A percentile compares a stretch with the other conserved stretches of the same genome.
These are phyloP conservation scores for Beauveria asiatica DNA, from an alignment of 2,329 filamentous ascomycete species.

Conservation along the genomic window DNA sequence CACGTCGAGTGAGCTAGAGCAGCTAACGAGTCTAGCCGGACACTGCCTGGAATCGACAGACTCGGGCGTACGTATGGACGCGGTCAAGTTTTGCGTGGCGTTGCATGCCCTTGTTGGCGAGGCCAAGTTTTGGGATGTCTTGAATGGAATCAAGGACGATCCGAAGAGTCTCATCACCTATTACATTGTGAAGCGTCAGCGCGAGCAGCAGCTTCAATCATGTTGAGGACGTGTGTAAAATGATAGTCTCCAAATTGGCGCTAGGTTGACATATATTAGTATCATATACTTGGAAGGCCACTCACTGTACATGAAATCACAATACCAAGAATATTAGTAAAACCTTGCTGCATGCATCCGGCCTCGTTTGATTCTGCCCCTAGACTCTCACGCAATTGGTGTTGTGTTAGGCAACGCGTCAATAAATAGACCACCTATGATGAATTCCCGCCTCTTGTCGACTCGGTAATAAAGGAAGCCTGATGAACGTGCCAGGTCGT, in stretches of 20 bases:
- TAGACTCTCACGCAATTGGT: no score
- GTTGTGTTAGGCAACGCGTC: no score
- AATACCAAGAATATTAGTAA: no score
- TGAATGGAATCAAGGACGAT: constrained; percentile 59
- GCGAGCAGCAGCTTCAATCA: constrained; percentile 31
- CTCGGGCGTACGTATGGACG: constrained; percentile 61
- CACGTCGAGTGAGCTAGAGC: constrained; percentile 41
- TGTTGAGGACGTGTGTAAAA: no score
- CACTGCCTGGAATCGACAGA: constrained; percentile 52
- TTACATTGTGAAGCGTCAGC: constrained; percentile 65
- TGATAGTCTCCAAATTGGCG: neutral
- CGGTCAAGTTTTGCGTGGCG: constrained; percentile 70
- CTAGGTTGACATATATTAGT: neutral
- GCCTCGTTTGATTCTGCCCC: no score
- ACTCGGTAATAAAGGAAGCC: no score
- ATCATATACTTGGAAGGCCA: neutral
- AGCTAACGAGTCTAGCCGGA: constrained; percentile 42
- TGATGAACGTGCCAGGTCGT: no score
- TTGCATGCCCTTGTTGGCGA: constrained; percentile 57
- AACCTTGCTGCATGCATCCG: no score
- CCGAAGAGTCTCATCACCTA: constrained; percentile 72
- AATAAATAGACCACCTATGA: no score
- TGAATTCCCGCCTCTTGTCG: no score
- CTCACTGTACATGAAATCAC: neutral
- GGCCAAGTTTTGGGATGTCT: constrained; percentile 55